These are phyloP conservation scores for Mycena polygramma DNA, from an alignment of 768 basidiomycete species.

Conservation along the genomic window DNA sequence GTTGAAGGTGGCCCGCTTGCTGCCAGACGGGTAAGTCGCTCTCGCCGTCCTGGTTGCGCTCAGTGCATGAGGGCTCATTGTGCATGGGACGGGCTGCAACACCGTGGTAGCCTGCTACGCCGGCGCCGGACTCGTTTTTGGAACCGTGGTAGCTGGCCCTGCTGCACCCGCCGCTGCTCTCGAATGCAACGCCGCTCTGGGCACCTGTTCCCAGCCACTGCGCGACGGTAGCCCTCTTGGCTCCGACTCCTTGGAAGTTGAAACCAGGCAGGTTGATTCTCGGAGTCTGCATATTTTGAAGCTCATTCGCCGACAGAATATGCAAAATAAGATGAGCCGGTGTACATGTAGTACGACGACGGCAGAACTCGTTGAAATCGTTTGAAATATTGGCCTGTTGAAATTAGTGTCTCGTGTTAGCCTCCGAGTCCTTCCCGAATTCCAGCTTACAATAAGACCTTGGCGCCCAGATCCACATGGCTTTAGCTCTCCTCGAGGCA, in stretches of 20 bases:
- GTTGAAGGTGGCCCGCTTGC: constrained; percentile 50
- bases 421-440: too few species aligned
- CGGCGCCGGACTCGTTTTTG: constrained; percentile 54
- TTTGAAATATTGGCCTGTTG: too few species aligned
- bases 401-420: too few species aligned
- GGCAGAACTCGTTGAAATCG: too few species aligned
- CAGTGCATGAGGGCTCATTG: neutral
- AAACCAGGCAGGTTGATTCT: constrained; percentile 25
- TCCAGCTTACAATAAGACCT: too few species aligned
- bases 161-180: constrained; percentile 51
- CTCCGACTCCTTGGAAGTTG: constrained; percentile 56
- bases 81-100: constrained; percentile 48
- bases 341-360: too few species aligned
- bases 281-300: too few species aligned
- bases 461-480: too few species aligned
- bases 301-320: too few species aligned
- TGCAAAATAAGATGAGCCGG: too few species aligned
- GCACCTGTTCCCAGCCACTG: constrained; percentile 59
- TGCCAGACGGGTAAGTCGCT: constrained; percentile 56
- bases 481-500: too few species aligned
- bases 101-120: constrained; percentile 57
- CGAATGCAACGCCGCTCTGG: constrained; percentile 56
- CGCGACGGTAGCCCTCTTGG: constrained; percentile 49
- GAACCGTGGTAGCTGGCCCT: constrained; percentile 53
- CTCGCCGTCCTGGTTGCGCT: neutral